A percentile compares a stretch with the other conserved stretches of the same genome.
phyloP scores from a whole-genome alignment of 305 asterid genomes.

The Fraxinus nigra region DNA sequence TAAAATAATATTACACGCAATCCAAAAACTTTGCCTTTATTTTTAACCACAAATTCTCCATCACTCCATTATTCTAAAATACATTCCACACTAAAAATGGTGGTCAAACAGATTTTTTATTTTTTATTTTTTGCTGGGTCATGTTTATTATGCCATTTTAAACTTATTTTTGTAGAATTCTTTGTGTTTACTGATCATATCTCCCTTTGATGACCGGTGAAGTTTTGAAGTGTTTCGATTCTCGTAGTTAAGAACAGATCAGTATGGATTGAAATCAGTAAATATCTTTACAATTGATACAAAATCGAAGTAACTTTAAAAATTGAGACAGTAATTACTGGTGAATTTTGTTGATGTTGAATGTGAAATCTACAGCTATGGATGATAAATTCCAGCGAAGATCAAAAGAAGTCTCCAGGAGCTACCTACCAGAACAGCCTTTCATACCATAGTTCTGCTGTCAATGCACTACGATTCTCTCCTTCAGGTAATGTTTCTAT shows the following conservation, averaged over 20 bases:
- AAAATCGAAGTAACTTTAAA: constrained; percentile 8
- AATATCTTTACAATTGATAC: neutral
- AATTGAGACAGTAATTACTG: neutral
- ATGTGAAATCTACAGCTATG: constrained; percentile 61
- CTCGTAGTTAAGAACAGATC: neutral
- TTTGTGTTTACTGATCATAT: neutral
- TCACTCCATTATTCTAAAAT: neutral
- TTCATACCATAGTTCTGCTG: constrained; percentile 80
- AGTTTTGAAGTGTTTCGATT: neutral
- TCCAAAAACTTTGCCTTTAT: neutral
- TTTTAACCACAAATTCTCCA: neutral
- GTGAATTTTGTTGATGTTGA: constrained; percentile 7
- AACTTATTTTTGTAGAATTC: neutral
- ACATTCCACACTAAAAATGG: neutral
- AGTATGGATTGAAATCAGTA: neutral
- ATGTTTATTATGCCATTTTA: neutral
- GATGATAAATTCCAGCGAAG: constrained; percentile 52
- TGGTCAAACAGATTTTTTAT: neutral
- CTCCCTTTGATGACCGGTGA: neutral
- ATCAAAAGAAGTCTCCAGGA: constrained; percentile 57
- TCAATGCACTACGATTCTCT: constrained; percentile 89
- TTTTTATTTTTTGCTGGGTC: neutral
- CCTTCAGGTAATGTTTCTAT: constrained; percentile 59
- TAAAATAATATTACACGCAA: neutral
- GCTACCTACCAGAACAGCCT: constrained; percentile 74